These are phyloP conservation scores for Aspergillus avenaceus DNA, from an alignment of 495 filamentous ascomycete species.

Conservation along the genomic window DNA sequence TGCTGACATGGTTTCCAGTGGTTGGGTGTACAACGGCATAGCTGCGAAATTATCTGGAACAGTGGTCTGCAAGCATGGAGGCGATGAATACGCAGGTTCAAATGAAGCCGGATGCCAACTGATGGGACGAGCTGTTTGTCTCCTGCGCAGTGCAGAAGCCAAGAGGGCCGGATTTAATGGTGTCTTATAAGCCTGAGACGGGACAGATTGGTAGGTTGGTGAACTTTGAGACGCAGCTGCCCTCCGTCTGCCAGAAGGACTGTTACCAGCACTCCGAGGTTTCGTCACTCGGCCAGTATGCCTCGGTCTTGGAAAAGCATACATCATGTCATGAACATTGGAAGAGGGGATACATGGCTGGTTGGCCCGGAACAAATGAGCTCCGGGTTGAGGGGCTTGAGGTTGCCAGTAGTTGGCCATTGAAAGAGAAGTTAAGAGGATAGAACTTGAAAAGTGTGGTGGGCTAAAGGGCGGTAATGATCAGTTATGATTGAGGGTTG, in stretches of 20 bases:
- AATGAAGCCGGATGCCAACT: constrained; percentile 66
- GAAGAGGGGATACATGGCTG: constrained; percentile 20
- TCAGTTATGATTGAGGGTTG: neutral
- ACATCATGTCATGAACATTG: constrained; percentile 28
- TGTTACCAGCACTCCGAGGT: constrained; percentile 66
- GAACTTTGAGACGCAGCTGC: constrained; percentile 50
- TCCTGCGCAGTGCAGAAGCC: constrained; percentile 29
- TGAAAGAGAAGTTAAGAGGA: constrained; percentile 8
- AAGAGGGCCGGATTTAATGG: constrained; percentile 33
- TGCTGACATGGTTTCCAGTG: constrained; percentile 16
- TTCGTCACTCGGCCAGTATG: constrained; percentile 55
- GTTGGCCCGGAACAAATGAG: constrained; percentile 25
- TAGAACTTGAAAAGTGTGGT: too few species aligned
- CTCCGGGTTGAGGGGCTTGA: constrained; percentile 26
- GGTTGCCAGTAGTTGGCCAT: constrained; percentile 35
- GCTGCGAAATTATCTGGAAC: constrained; percentile 23
- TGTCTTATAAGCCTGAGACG: constrained; percentile 20
- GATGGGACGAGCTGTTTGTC: constrained; percentile 51
- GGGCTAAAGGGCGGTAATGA: neutral
- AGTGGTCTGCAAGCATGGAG: constrained; percentile 18
- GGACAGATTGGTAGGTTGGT: constrained; percentile 19
- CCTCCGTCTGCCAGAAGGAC: constrained; percentile 57
- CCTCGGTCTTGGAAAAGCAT: constrained; percentile 32
- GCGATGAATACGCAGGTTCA: constrained; percentile 32
- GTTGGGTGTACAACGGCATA: constrained; percentile 26